These are phyloP conservation scores for Suillus discolor DNA, from an alignment of 768 basidiomycete genomes.

Conservation along the genomic window DNA sequence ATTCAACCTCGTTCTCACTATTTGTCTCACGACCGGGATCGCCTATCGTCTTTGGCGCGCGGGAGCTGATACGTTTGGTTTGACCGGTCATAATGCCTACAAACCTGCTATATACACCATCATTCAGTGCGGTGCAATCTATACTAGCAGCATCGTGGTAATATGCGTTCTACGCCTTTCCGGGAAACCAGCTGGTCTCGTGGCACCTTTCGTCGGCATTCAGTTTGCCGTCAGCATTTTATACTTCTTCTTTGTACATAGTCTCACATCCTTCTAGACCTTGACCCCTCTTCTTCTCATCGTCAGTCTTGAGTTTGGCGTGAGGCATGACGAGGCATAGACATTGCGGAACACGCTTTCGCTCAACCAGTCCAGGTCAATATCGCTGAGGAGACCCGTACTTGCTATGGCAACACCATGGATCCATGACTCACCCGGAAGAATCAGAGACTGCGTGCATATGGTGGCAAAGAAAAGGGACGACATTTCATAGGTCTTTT, in stretches of 20 bases:
- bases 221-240: background rate
- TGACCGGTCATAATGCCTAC: constrained; percentile 10
- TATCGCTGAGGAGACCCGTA: background rate
- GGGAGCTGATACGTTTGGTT: background rate
- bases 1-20: constrained; percentile 16
- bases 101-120: constrained; percentile 16
- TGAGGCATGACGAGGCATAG: background rate
- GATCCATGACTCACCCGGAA: background rate
- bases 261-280: background rate
- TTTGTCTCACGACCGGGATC: constrained; percentile 16
- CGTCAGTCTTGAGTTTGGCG: background rate
- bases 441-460: background rate
- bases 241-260: background rate
- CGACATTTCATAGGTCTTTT: background rate
- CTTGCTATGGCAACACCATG: background rate
- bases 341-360: background rate
- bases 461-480: background rate
- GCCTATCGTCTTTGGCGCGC: constrained; percentile 18
- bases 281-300: constrained; percentile 3
- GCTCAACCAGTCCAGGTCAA: background rate
- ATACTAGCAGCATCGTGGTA: constrained; percentile 16
- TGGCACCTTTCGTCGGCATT: constrained; percentile 5
- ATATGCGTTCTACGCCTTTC: constrained; percentile 9
- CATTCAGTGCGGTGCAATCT: constrained; percentile 22
- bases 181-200: background rate